Evolutionary conservation across 768 basidiomycete genomes (phyloP), one percentile per base, ranked within the genome.

Genomic region (Lyophyllum shimeji): DNA sequence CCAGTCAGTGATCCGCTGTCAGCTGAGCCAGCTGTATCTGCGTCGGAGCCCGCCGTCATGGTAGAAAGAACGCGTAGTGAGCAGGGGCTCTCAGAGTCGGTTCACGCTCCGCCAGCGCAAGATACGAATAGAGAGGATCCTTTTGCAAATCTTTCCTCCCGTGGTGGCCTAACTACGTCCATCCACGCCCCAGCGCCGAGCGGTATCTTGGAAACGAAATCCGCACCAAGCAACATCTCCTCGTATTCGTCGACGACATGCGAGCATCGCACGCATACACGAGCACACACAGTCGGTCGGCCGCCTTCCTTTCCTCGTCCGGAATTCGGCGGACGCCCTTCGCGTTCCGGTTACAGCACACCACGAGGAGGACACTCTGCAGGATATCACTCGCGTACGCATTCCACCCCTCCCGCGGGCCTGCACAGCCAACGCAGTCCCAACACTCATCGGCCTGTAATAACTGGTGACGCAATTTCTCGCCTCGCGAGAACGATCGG

Each of bases 401-500:
- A 86, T 59, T 90, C 89, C 0, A 79, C 87, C 7, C 85, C 86
- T 13, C 80, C 84, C 46, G 66, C 74, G 1, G 69, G 76, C 43
- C 52, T 42, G 45, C 63, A 63, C 39, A 68, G 65, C 37, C 71
- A 79, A 47, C 80, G 83, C 21, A 50, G 67, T 18, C 68, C 72
- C 17, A 81, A 83, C 58, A 58, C 74, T 31, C 62, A 75, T 60
- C 80, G 90, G 9, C 90, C 90, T n/a, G 78, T 91, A 43, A 80
- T 92, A 61, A 87, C 86, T 5, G 84, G 77, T 12, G 88, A 86
- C 48, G 90, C 88, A 2, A 79, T 90, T 49, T 84, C 88, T 12
- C 76, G 76, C 55, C 68, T 92, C 29, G 84, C 83, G 24, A 77
- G 81, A 60, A 83, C 85, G 9, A 83, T 90, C 39, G 86, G 82